Evolutionary conservation across 2,329 filamentous ascomycete species (phyloP), one percentile per base, ranked within the genome.

Genomic region (Diplodia sapinea): DNA sequence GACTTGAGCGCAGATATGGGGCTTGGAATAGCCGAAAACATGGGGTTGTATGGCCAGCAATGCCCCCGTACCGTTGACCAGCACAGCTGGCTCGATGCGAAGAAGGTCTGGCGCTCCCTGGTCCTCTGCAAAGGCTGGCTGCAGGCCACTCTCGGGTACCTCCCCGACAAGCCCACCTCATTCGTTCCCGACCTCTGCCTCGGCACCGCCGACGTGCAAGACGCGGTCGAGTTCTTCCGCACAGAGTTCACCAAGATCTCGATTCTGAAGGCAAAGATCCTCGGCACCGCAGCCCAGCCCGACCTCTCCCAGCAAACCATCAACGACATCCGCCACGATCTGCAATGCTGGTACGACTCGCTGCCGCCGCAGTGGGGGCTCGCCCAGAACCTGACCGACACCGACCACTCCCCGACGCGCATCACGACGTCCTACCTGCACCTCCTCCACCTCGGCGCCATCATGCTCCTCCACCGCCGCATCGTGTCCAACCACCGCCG

Each of bases 211-310:
- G 51, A 29, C 29, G 51, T 31, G 4, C 23, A 17, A 11, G 23
- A 54, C 29, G 4, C 23, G 3, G 4, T 11, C 15, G 51, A 54
- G 15, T 54, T 31, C 23, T 54, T 54, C 51, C 51, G 51, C 51
- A 54, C 51, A 17, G 51, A 54, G 26, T 54, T 54, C 51, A 54
- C 51, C 11, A 54, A 54, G 26, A 54, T 54, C 9, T 26, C 51
- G 51, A 54, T 54, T 4, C 15, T 54, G 4, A 54, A 54, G 12
- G 51, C 23, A 17, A 54, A 54, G 26, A 54, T 54, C 8, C 51
- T 54, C 26, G 12, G 5, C 29, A 54, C 51, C 26, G 23, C 51
- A 8, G 26, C 23, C 7, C 12, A 33, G 11, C 51, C 51, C 26
- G 15, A 54, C 26, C 15, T 54, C 4, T 15, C 12, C 4, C 51